Evolutionary conservation across 2,329 filamentous ascomycete genomes (phyloP).

Genomic region (Truncatella angustata): DNA sequence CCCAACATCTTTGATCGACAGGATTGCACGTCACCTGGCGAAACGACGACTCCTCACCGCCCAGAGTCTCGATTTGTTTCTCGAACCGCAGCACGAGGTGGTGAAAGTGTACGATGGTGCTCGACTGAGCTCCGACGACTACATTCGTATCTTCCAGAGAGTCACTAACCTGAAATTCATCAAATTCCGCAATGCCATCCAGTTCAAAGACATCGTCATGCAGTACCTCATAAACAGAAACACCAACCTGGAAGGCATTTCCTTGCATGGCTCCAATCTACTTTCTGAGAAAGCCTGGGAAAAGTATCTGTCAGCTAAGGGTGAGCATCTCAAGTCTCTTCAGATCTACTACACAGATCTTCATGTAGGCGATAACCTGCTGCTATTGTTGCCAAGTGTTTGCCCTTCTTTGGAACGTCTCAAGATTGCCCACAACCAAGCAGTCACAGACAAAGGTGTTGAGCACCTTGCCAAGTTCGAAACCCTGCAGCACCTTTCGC

Average conservation of each 20-base stretch:
- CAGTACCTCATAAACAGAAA: constrained; percentile 76
- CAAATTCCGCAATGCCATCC: constrained; percentile 80
- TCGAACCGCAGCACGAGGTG: constrained; percentile 48
- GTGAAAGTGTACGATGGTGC: constrained; percentile 58
- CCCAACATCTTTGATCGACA: constrained; percentile 54
- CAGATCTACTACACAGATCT: constrained; percentile 83
- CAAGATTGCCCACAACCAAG: constrained; percentile 80
- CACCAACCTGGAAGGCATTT: constrained; percentile 67
- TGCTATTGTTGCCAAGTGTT: constrained; percentile 58
- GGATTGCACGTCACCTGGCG: constrained; percentile 57
- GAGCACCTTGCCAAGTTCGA: constrained; percentile 60
- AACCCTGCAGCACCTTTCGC: constrained; percentile 70
- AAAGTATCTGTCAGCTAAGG: constrained; percentile 64
- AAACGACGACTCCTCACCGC: constrained; percentile 57
- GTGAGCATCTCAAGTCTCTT: constrained; percentile 62
- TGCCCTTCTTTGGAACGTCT: constrained; percentile 71
- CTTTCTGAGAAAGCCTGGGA: constrained; percentile 76
- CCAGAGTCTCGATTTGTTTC: constrained; percentile 55
- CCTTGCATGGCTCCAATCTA: constrained; percentile 82
- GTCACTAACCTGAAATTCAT: constrained; percentile 68
- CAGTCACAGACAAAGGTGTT: constrained; percentile 65
- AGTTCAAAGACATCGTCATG: constrained; percentile 83
- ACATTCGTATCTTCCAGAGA: constrained; percentile 74
- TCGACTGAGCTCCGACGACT: constrained; percentile 73
- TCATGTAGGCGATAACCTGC: constrained; percentile 71